Conservation (phyloP, 2,329 filamentous ascomycete species). For the Aspergillus oerlinghausenensis region DNA sequence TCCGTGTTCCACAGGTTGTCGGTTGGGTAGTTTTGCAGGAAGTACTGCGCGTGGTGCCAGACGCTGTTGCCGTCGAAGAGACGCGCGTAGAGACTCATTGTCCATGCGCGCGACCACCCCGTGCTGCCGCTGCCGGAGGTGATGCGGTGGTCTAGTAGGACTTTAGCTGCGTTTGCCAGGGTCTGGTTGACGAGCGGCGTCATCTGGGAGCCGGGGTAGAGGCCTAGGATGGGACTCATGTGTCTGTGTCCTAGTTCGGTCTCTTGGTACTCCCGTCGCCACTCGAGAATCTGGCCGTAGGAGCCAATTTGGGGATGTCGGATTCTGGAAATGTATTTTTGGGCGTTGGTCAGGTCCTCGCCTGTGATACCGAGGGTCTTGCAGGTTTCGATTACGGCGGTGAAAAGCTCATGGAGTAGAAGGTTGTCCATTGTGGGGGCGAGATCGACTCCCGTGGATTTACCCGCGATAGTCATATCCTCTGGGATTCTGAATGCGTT, state of each 20-base stretch:
- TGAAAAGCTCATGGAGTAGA: conserved; percentile 36
- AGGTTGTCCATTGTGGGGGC: conserved; percentile 44
- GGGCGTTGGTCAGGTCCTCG: conserved; percentile 4
- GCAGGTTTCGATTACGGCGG: conserved; percentile 3
- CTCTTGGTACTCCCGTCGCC: conserved; percentile 33
- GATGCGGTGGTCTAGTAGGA: conserved; percentile 6
- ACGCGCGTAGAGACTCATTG: conserved; percentile 44
- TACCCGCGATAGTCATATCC: conserved; percentile 1
- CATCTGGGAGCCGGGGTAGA: conserved; percentile 42
- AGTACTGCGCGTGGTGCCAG: conserved; percentile 33
- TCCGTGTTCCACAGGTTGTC: conserved; percentile 12
- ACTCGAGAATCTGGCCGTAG: conserved; percentile 27
- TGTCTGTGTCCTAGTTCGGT: conserved; percentile 48
- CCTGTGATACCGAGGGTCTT: background rate
- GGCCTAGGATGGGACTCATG: conserved; percentile 46
- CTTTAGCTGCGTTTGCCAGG: conserved; percentile 19
- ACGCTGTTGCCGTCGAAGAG: conserved; percentile 34
- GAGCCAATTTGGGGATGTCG: conserved; percentile 15
- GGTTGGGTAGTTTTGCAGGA: conserved; percentile 4
- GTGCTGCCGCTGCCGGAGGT: conserved; percentile 36
- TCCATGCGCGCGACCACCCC: conserved; percentile 48
- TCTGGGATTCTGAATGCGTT: conserved; percentile 11
- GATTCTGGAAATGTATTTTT: conserved; percentile 4
- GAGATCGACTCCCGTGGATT: conserved; percentile 6
- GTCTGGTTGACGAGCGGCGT: conserved; percentile 27